Evolutionary conservation across 139 green algal genomes (phyloP), one percentile per base, ranked within the genome.

Genomic region (Tetradesmus lagerheimii): DNA sequence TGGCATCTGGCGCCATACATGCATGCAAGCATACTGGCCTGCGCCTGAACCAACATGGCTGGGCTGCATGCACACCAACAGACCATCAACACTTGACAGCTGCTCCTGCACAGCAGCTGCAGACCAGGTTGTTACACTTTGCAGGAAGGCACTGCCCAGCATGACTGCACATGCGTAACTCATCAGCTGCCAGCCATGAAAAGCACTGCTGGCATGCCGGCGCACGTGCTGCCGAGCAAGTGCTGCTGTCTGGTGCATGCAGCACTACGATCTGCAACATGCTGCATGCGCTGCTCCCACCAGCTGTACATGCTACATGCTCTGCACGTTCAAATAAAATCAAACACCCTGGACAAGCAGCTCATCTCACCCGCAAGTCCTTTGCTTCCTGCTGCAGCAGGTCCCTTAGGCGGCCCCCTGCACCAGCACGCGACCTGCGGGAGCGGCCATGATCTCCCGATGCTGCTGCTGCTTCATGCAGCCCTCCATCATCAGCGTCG

Each of bases 371-470:
- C 83, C 39, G 29, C 37, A 88, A 20, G 41, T 88, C 83, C 64
- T 88, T 88, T 27, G 83, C 62, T 53, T 88, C 83, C 64, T 88
- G 83, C 83, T 88, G 83, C 64, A 88, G 64, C 25, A 88, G 11
- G 25, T 88, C 64, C 35, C 45, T 88, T 5, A 88, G 64, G 27
- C 83, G 83, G 20, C 29, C 37, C 29, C 83, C 83, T 34, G 83
- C 83, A 31, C 64, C 64, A 20, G 64, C 83, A 5, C 83, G 37
- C 4, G 83, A 64, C 38, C 64, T 80, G 27, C 83, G 83, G 0
- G 57, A 16, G 23, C 57, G 57, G 20, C 57, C 67, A 0, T 78
- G n/a, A 39, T 78, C n/a, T 23, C 29, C 4, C n/a, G 12, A 11
- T n/a, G 62, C 5, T 31, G 53, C 53, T 62, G 50, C 31, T 47